Evolutionary conservation across 108 stramenopile genomes (phyloP).

Genomic region (Conticribra weissflogii): DNA sequence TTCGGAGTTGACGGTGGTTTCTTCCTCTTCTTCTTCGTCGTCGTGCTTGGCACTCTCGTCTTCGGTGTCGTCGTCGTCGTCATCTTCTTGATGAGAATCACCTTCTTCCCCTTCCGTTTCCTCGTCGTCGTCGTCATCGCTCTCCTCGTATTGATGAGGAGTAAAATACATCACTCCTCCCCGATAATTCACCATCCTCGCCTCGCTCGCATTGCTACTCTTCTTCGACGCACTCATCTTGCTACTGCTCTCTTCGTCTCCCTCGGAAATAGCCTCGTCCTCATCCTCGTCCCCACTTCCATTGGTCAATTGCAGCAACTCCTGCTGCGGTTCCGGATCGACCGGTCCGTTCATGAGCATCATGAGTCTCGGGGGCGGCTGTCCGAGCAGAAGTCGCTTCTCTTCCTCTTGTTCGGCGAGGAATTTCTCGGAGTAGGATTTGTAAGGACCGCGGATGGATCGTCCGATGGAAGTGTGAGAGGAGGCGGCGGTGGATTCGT

Average conservation of each 20-base stretch:
- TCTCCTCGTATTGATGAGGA: conserved; percentile 16
- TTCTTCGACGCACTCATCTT: conserved; percentile 9
- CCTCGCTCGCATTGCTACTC: conserved; percentile 6
- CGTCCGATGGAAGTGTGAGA: conserved; percentile 29
- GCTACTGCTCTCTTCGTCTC: too few species aligned
- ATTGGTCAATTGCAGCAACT: conserved; percentile 30
- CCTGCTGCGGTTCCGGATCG: conserved; percentile 4
- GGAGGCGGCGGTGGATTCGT: conserved; percentile 11
- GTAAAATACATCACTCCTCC: conserved; percentile 41
- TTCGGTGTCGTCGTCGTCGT: neutral
- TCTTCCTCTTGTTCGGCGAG: conserved; percentile 35
- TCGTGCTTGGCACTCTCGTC: conserved; percentile 4
- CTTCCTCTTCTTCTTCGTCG: conserved; percentile 16
- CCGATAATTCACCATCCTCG: conserved; percentile 27
- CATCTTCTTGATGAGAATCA: conserved; percentile 8
- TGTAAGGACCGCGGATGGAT: conserved; percentile 31
- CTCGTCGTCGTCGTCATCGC: conserved; percentile 7
- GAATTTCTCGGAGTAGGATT: conserved; percentile 40
- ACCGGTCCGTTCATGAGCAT: conserved; percentile 15
- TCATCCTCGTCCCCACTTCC: conserved; percentile 12
- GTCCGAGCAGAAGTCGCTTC: conserved; percentile 5
- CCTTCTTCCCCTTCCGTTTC: conserved; percentile 6
- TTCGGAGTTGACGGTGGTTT: conserved; percentile 3
- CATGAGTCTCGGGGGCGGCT: neutral
- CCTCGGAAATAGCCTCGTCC: too few species aligned